A percentile compares a stretch with the other conserved stretches of the same genome.
Evolutionary conservation across 805 yeast genomes (phyloP).

Genomic region (Yamadazyma akitaensis): DNA sequence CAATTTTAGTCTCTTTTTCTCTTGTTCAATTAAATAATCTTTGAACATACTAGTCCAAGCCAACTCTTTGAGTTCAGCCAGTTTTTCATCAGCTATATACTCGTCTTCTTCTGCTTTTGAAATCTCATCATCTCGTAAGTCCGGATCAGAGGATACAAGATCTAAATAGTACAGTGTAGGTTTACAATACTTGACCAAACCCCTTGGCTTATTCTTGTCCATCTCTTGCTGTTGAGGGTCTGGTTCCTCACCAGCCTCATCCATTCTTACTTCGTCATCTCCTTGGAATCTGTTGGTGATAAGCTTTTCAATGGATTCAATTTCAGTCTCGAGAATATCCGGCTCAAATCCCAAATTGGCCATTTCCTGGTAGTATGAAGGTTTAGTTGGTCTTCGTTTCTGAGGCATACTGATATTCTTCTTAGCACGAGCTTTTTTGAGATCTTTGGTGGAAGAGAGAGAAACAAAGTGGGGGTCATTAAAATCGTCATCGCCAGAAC

Average conservation of each 20-base stretch:
- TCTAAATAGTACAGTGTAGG: slow-evolving; percentile 53
- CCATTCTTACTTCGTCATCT: not conserved
- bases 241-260: slow-evolving; percentile 3
- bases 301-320: not conserved
- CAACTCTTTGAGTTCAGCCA: slow-evolving; percentile 55
- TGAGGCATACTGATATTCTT: not conserved
- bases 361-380: slow-evolving; percentile 2
- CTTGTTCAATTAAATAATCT: slow-evolving; percentile 82
- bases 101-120: slow-evolving; percentile 73
- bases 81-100: slow-evolving; percentile 56
- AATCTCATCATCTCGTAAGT: slow-evolving; percentile 54
- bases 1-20: slow-evolving; percentile 72
- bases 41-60: slow-evolving; percentile 90
- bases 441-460: not conserved
- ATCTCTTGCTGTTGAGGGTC: slow-evolving; percentile 13
- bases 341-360: slow-evolving; percentile 6
- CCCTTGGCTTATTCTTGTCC: slow-evolving; percentile 36
- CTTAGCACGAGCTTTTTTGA: not conserved
- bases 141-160: slow-evolving; percentile 57
- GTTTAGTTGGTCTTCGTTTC: not conserved
- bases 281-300: not conserved
- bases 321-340: not conserved
- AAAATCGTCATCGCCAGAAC: not conserved
- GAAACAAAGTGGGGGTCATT: not conserved
- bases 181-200: slow-evolving; percentile 53